A percentile compares a stretch with the other conserved stretches of the same genome.
Conservation (phyloP, 176 grass and related monocot species). For the Triticum dicoccoides region DNA sequence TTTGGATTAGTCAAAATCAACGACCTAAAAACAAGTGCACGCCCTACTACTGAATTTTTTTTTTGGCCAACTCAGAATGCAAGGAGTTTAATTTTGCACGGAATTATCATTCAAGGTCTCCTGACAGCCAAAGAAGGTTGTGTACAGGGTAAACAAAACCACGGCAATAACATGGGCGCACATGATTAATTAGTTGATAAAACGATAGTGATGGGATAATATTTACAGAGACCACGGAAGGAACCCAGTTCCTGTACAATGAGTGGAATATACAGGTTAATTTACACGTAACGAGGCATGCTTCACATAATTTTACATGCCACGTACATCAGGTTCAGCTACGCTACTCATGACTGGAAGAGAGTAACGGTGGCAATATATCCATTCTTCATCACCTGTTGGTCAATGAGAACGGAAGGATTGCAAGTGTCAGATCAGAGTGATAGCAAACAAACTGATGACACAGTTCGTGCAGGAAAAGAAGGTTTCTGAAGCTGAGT, state of each 20-base stretch:
- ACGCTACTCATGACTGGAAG: conserved; percentile 62
- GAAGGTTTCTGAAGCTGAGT: neutral
- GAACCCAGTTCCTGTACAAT: conserved; percentile 32
- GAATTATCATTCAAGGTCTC: neutral
- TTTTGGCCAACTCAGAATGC: too few species aligned
- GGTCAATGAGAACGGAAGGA: neutral
- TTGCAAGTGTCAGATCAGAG: neutral
- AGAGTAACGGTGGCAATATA: conserved; percentile 93
- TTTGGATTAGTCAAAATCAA: too few species aligned
- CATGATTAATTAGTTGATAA: neutral
- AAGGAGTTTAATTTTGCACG: neutral
- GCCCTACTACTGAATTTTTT: too few species aligned
- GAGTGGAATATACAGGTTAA: conserved; percentile 31
- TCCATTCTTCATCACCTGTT: conserved; percentile 95
- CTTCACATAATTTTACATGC: neutral
- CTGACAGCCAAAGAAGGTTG: neutral
- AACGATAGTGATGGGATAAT: conserved; percentile 3
- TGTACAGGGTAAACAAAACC: neutral
- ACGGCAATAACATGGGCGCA: neutral
- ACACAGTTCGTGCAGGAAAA: neutral
- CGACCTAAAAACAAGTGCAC: too few species aligned
- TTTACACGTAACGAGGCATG: neutral
- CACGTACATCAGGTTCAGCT: neutral
- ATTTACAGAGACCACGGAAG: conserved; percentile 26
- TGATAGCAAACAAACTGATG: neutral